Evolutionary conservation across 1,284 basidiomycete genomes (phyloP).

Genomic region (Moniliophthora roreri): DNA sequence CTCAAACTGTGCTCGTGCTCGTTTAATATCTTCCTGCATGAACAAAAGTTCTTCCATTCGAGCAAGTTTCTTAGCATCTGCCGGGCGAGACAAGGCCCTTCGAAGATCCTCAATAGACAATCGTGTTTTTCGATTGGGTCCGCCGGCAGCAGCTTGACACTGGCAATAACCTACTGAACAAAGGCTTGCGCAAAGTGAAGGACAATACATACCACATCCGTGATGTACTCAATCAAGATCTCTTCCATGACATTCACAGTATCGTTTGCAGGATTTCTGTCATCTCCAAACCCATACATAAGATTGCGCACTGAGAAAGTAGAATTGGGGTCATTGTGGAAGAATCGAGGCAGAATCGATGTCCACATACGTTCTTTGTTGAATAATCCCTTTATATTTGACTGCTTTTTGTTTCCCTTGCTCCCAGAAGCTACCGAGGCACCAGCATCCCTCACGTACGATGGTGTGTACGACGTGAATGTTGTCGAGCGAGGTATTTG

Average conservation of each 20-base stretch:
- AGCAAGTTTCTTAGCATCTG: constrained; percentile 84
- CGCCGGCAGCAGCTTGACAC: constrained; percentile 68
- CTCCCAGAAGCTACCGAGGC: constrained; percentile 37
- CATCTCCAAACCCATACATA: constrained; percentile 97
- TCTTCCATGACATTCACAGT: constrained; percentile 93
- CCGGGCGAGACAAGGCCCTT: constrained; percentile 69
- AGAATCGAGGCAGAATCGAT: background rate
- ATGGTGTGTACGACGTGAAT: constrained; percentile 55
- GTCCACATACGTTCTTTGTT: constrained; percentile 70
- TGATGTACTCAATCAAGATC: constrained; percentile 89
- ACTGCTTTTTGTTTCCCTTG: constrained; percentile 54
- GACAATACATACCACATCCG: constrained; percentile 70
- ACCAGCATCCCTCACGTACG: constrained; percentile 53
- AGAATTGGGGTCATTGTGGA: constrained; percentile 8
- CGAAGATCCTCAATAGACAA: constrained; percentile 81
- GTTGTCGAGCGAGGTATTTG: constrained; percentile 29
- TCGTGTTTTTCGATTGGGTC: constrained; percentile 67
- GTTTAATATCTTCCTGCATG: constrained; percentile 91
- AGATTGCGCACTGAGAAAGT: constrained; percentile 68
- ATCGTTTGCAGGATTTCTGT: constrained; percentile 83
- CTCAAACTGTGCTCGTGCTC: constrained; percentile 80
- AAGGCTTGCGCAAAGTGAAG: constrained; percentile 16
- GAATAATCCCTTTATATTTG: constrained; percentile 70
- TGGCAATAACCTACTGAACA: constrained; percentile 27
- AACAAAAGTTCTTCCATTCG: constrained; percentile 87